Conservation (phyloP, 2,329 filamentous ascomycete species). For the Aspergillus sp. region DNA sequence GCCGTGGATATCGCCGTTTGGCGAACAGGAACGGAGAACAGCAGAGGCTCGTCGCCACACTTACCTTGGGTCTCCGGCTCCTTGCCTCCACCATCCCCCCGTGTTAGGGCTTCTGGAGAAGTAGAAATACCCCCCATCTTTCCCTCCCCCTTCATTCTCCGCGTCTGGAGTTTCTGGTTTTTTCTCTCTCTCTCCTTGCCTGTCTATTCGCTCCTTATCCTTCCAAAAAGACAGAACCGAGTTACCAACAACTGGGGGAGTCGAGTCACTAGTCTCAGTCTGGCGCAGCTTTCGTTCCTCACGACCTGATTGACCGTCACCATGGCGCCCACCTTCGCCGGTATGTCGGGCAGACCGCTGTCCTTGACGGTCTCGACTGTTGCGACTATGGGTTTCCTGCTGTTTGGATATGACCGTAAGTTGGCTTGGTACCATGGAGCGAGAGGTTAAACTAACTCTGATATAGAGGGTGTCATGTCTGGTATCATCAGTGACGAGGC, state of each 20-base stretch:
- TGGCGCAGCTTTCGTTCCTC: background rate
- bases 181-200: conserved; percentile 10
- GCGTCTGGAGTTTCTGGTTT: conserved; percentile 13
- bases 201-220: conserved; percentile 4
- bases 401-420: conserved; percentile 59
- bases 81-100: conserved; percentile 17
- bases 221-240: background rate
- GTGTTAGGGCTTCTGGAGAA: conserved; percentile 13
- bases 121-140: conserved; percentile 29
- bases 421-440: background rate
- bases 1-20: background rate
- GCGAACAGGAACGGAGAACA: background rate
- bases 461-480: conserved; percentile 39
- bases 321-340: conserved; percentile 58
- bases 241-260: background rate
- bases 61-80: conserved; percentile 17
- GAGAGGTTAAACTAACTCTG: background rate
- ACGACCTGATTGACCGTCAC: conserved; percentile 1
- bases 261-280: background rate
- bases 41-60: conserved; percentile 8
- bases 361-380: conserved; percentile 61
- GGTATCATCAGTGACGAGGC: conserved; percentile 36
- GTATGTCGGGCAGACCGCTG: conserved; percentile 59
- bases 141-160: conserved; percentile 19
- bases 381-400: conserved; percentile 62